Base-by-base conservation (phyloP, 768 basidiomycete genomes). In the Tulasnella sp. region DNA sequence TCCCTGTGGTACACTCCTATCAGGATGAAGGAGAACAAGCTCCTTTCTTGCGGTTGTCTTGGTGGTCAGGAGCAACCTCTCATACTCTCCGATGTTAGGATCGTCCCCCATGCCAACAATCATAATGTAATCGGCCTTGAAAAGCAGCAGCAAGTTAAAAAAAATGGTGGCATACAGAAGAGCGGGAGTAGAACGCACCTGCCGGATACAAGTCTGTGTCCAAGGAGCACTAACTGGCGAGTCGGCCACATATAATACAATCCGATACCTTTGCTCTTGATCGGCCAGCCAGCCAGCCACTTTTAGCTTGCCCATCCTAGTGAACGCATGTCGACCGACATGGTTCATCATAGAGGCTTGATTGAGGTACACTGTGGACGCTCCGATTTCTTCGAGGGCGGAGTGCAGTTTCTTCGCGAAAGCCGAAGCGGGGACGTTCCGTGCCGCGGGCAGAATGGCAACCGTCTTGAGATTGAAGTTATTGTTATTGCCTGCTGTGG, bases 11-110 rank as follows among this genome's bases (percentile, higher is more conserved):
- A 98, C 92, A 26, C 89, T 89, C 42, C 95, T 89, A 78, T 97
- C 93, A 2, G 95, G 89, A 77, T 99, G 97, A 11, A 99, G 83
- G 5, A 99, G 83, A 5, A 99, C 90, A 34, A 99, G 86, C 79
- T 99, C 97, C 80, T 98, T 98, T 70, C 97, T 83, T n/a, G 96
- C 97, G 0, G 96, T 98, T 0, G 96, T 98, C 82, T 98, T 98
- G 85, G 95, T 91, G 1, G 95, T 95, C 47, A 98, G 83, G 26
- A 99, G 81, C 3, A 98, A 83, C 69, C 95, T 87, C 79, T 99
- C 95, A 77, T 94, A 98, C 81, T 99, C 97, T 14, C 97, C 97
- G 6, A 94, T 83, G 22, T 85, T 86, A 0, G 83, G 90, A 77
- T 94, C 95, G 72, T 97, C 95, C 3, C 92, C 95, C 87, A 95